Percentiles rank a stretch among this genome's conserved stretches.
These are phyloP conservation scores for Tetratostichococcus sp. DNA, from an alignment of 139 green algal genomes.

Conservation along the genomic window DNA sequence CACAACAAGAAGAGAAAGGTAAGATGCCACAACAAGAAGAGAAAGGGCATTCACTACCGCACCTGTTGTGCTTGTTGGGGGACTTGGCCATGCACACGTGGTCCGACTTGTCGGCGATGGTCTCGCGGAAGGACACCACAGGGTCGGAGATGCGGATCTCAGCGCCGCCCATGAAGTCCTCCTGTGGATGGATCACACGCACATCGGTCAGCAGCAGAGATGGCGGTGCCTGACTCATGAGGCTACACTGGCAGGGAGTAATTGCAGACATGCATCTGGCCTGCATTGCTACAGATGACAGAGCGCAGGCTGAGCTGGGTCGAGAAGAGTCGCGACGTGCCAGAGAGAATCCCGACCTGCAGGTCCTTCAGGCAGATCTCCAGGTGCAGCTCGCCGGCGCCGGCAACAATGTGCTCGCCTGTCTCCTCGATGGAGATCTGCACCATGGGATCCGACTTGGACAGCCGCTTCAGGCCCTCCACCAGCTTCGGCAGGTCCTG, in stretches of 20 bases:
- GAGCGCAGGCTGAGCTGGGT: too few relatives aligned
- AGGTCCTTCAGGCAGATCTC: constrained; percentile 99
- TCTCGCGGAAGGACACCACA: constrained; percentile 98
- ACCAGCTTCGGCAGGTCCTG: constrained; percentile 98
- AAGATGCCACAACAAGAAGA: too few relatives aligned
- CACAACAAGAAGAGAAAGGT: too few relatives aligned
- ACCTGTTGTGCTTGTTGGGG: constrained; percentile 99
- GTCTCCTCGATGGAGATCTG: constrained; percentile 98
- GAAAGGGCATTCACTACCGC: too few relatives aligned
- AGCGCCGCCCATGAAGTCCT: constrained; percentile 99
- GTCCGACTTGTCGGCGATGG: constrained; percentile 76
- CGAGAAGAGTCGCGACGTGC: too few relatives aligned
- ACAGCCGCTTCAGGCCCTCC: constrained; percentile 96
- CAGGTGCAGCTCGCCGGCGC: constrained; percentile 93
- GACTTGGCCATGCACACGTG: constrained; percentile 98
- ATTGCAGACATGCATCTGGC: too few relatives aligned
- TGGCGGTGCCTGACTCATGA: neutral
- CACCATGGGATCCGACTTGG: constrained; percentile 98
- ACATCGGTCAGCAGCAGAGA: neutral
- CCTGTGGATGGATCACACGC: constrained; percentile 54
- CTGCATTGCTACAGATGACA: too few relatives aligned
- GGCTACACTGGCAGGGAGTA: too few relatives aligned
- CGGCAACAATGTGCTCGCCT: constrained; percentile 98
- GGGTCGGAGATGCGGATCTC: constrained; percentile 94
- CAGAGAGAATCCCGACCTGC: constrained; percentile 30